Base-by-base conservation (phyloP, 2,329 filamentous ascomycete species). In the Fusarium setosum region DNA sequence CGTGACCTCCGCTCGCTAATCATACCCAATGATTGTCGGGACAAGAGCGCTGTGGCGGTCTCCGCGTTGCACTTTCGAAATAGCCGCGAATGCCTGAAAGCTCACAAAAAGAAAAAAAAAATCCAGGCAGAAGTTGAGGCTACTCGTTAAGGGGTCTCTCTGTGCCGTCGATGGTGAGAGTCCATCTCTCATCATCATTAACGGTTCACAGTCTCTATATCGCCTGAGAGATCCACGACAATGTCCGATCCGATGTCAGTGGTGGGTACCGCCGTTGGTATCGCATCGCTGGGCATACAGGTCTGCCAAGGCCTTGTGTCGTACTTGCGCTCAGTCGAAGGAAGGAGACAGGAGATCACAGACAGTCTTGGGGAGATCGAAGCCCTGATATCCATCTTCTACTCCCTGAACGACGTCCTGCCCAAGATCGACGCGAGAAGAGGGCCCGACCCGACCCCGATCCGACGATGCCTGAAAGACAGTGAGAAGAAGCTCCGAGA, bases 281-380 rank as follows among this genome's bases (percentile, higher is more conserved):
- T 56, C 37, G 13, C 23, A 11, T 50, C 54, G 4, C 37, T 56
- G 0, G 54, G 54, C 12, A 56, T 56, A 4, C 54, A 50, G 31
- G 45, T 50, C 9, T 56, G 44, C 45, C 54, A 56, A 12, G 31
- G 37, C 2, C 26, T 56, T 0, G n/a, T 50, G 8, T 32, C 29
- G 12, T 56, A 56, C 10, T 12, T 56, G 2, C 37, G 20, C 8
- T 50, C 54, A 6, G 32, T 44, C 12, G 5, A 38, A 4, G 54
- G 37, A 15, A 23, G 21, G 29, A 31, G 17, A 15, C 5, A 5
- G 1, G 35, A 56, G 4, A 56, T 56, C 9, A 13, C 12, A 15
- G 13, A 37, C 1, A 13, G 18, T 15, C 23, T 57, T 1, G 6
- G 6, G 5, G 29, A 51, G 6, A n/a, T 51, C 6, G 12, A 44